These are phyloP conservation scores for Wickerhamomyces sp. DNA, from an alignment of 1,139 yeast species.

Conservation along the genomic window DNA sequence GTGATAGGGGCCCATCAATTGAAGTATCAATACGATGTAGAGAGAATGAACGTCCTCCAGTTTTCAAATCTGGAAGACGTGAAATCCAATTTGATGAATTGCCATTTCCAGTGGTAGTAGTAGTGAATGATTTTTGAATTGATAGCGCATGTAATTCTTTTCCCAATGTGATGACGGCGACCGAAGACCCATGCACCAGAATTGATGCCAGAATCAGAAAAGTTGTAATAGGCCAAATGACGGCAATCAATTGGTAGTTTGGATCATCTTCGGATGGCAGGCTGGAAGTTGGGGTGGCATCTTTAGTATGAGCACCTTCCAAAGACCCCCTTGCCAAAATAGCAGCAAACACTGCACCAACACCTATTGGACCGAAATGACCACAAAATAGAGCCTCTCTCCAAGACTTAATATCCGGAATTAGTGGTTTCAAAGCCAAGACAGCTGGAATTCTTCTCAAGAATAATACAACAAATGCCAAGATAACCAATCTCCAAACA, in stretches of 20 bases:
- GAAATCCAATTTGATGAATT: slow-evolving; percentile 73
- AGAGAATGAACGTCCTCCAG: slow-evolving; percentile 69
- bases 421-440: slow-evolving; percentile 66
- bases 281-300: slow-evolving; percentile 55
- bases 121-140: slow-evolving; percentile 85
- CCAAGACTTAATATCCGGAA: slow-evolving; percentile 94
- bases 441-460: slow-evolving; percentile 89
- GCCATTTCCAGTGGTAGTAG: slow-evolving; percentile 58
- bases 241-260: slow-evolving; percentile 66
- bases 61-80: slow-evolving; percentile 77
- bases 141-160: slow-evolving; percentile 89
- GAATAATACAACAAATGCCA: slow-evolving; percentile 80
- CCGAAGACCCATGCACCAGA: slow-evolving; percentile 93
- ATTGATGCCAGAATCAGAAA: slow-evolving; percentile 85
- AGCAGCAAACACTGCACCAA: slow-evolving; percentile 91
- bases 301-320: slow-evolving; percentile 49
- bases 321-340: slow-evolving; percentile 79
- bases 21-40: slow-evolving; percentile 75
- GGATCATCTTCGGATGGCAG: slow-evolving; percentile 52
- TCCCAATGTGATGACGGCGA: slow-evolving; percentile 88
- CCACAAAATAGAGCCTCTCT: slow-evolving; percentile 95
- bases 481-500: slow-evolving; percentile 79
- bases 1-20: slow-evolving; percentile 25
- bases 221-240: slow-evolving; percentile 88
- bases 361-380: slow-evolving; percentile 98